Evolutionary conservation across 2,329 filamentous ascomycete species (phyloP), one percentile per base, ranked within the genome.

Genomic region (Pseudogymnoascus sp.): DNA sequence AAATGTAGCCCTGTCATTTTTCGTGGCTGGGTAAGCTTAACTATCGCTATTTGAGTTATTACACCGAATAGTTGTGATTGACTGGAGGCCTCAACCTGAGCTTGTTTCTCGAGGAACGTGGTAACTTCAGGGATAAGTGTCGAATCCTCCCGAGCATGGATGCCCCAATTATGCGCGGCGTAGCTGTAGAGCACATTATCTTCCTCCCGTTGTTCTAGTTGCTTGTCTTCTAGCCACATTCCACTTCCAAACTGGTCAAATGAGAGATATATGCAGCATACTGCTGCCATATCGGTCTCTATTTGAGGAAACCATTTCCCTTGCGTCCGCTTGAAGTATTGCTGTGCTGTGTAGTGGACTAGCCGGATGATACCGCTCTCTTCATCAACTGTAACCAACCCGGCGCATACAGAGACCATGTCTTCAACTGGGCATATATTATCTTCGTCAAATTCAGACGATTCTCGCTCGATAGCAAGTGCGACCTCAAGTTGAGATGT

Each of bases 281-380:
- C 43, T 12, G 11, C 37, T 18, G 60, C 45, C 11, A 66, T 66
- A 25, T 67, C 37, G 6, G 16, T 40, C 18, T 67, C 28, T 16
- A 59, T 65, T 16, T 55, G 14, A 2, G 63, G 65, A 45, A 66
- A 66, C 59, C 41, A 55, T 16, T 49, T 21, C 3, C 58, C 41
- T n/a, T 59, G 23, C 7, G 37, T 64, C 18, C 62, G 52, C 35
- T 76, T 70, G 40, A 81, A 74, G 65, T 78, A 81, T 35, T 80
- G 73, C 41, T 80, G 75, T 1, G 77, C 66, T 60, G 33, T 71
- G 61, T 67, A 67, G 62, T 71, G 69, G 4, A 69, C 63, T 7
- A 71, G 58, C 9, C 67, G 60, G 6, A 60, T 66, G 8, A 64
- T 35, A 18, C 63, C 69, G 14, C 63, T 63, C 37, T 66, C 55